Base-by-base conservation (phyloP, 805 yeast species). In the Metschnikowia continentalis region DNA sequence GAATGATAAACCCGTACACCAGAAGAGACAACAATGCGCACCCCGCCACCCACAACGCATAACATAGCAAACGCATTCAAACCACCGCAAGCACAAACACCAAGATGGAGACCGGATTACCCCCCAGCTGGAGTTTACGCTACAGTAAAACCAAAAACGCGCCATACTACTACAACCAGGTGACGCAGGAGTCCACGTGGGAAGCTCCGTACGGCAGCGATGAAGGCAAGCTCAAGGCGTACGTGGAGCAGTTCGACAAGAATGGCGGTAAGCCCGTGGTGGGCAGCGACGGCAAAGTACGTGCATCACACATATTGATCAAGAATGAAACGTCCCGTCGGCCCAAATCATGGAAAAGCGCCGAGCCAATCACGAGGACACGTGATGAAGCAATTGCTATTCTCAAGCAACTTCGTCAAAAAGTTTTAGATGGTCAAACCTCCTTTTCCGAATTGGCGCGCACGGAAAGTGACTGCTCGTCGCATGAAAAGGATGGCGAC, bases 171-270 rank as follows among this genome's bases (percentile, higher is more conserved):
- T 84, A 79, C 70, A 82, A 91, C 63, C 80, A 83, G 30, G 75
- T 76, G 39, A 82, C 90, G 1, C 78, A 81, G 42, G 84, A 84
- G 63, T 87, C 96, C 0, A 76, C 83, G 36, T 94, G 99, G 99
- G 91, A 85, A 50, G 88, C 96, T 10, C 99, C 99, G 2, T 80
- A 74, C 46, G 96, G 92, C 3, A 82, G 96, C 1, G 87, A 94
- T 59, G 64, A 76, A 14, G 81, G 69, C 1, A 72, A 75, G 58
- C 74, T 92, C 52, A 74, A 79, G 37, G 70, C 69, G 14, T 88
- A 88, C 68, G 69, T 88, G 54, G 70, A 75, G 41, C 67, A 61
- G 15, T 72, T 61, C 57, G 68, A 67, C 47, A 60, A 59, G 17
- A 60, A 61, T 42, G 70, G 67, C 8, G 65, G 65, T 45, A 67